Evolutionary conservation across 495 filamentous ascomycete species (phyloP), one percentile per base, ranked within the genome.

Genomic region (Niebla homalea): DNA sequence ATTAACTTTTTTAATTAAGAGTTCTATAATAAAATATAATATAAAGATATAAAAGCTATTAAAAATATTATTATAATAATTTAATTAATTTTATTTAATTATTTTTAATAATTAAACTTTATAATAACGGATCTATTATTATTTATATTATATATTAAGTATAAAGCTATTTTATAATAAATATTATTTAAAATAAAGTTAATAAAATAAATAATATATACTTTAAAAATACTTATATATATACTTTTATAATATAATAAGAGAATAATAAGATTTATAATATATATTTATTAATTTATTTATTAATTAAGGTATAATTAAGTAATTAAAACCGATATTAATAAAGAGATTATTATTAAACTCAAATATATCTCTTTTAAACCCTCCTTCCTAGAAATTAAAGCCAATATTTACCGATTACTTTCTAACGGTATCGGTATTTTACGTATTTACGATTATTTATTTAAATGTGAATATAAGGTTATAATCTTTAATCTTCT

Each of bases 351-450:
- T 16, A 42, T 23, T 39, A 18, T 20, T 40, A 49, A 21, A 23
- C 47, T 40, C 18, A 36, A 43, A 41, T 60, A 29, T 25, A 63
- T 43, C 53, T 61, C 52, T 21, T 39, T 26, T 49, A 37, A 56
- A 1, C 58, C 60, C 45, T 56, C 52, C 21, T 45, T 51, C 36
- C 62, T 65, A 43, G 61, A 57, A 16, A 53, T 58, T 21, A 56
- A 57, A 10, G 29, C 36, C 21, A 54, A 92, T 54, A 89, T 95
- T 64, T 97, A 97, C 81, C 95, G 95, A 73, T 93, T 86, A 26
- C 86, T 97, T 53, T 89, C 90, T 47, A 90, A 89, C 51, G 90
- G 90, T 69, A 89, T 94, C 59, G 90, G 90, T 53, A 97, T 97
- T 55, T 89, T 90, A 49, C 44, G 36, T 21, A 45, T 53, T 20